Base-by-base conservation (phyloP, 306 rosid species). In the Heteromeles arbutifolia region DNA sequence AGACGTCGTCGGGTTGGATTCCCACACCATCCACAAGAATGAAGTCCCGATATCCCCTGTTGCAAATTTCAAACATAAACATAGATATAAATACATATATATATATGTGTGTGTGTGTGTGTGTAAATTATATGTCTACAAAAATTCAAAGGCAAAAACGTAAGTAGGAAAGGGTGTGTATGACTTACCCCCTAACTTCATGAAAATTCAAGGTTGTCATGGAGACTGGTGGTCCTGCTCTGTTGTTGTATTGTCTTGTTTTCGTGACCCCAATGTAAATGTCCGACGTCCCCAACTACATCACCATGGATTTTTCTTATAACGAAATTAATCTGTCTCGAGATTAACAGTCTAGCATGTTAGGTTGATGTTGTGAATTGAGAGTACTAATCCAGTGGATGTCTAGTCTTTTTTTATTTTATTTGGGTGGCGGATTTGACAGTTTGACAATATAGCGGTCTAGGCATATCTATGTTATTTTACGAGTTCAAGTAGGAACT, bases 261-360 rank as follows among this genome's bases (percentile, higher is more conserved):
- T 80, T 77, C 1, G 62, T 22, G 21, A 78, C 86, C 14, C 76
- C 86, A 58, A 82, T 78, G 80, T 78, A 87, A 34, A 84, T 61
- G 50, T 69, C 69, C 11, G 72, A 29, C 29, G n/a, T 25, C 10
- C 67, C 58, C 39, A 84, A 53, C 83, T 84, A 68, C 78, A 45
- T 45, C 45, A 24, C 0, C 63, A 5, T 1, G 13, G 28, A 7
- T 26, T 26, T 56, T 21, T 56, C 26, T 56, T 12, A 56, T 8
- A 56, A 9, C 2, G 6, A n/a, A 56, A 22, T 56, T 56, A 56
- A 56, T 56, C 61, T 24, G 15, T 25, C 2, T 24, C 18, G 6
- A 25, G 22, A 6, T 5, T 7, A 53, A 53, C 11, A 19, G 24
- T 21, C 8, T 5, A 53, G 11, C 22, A 19, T 53, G 21, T 6